Evolutionary conservation across 495 filamentous ascomycete species (phyloP), one percentile per base, ranked within the genome.

Genomic region (Clavariopsis aquatica): DNA sequence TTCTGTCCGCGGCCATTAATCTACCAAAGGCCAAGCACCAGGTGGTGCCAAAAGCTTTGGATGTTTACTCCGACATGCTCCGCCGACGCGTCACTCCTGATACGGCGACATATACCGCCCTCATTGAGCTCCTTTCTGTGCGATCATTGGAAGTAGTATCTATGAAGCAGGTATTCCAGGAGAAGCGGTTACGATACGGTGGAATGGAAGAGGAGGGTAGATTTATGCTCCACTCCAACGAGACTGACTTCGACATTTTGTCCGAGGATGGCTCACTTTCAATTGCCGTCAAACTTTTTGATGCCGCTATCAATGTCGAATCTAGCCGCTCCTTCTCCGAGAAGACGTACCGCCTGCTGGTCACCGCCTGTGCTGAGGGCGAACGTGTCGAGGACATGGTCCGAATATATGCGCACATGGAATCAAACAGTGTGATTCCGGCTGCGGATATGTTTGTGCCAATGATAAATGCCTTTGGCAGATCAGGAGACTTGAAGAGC

Each of bases 11-110:
- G 27, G 92, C 91, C 23, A 85, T 95, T 62, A 79, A 89, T 62
- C 81, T 96, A 22, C 83, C 88, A 0, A 79, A 79, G 6, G 84
- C 90, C 70, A 86, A 86, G 72, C 85, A 87, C 52, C 89, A 92
- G 76, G 83, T 92, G 10, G 87, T 96, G 24, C 85, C 90, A 49
- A 96, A 96, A 77, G 92, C 90, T 6, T 83, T 98, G 52, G 92
- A 93, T 81, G 88, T 98, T 60, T 98, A 98, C 78, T 88, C 91
- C 45, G 91, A 97, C 74, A 96, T 98, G 93, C 87, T 96, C 67
- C 84, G 89, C 63, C 89, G 92, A 51, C 88, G 87, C 69, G 87
- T 97, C 45, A 76, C 81, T 26, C 93, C 93, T 17, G 87, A 95
- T 71, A 85, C 87, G 61, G 82, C 87, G 56, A 98, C 92, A 7